Evolutionary conservation across 257 asterid genomes (phyloP).

Genomic region (Solanum rostratum): DNA sequence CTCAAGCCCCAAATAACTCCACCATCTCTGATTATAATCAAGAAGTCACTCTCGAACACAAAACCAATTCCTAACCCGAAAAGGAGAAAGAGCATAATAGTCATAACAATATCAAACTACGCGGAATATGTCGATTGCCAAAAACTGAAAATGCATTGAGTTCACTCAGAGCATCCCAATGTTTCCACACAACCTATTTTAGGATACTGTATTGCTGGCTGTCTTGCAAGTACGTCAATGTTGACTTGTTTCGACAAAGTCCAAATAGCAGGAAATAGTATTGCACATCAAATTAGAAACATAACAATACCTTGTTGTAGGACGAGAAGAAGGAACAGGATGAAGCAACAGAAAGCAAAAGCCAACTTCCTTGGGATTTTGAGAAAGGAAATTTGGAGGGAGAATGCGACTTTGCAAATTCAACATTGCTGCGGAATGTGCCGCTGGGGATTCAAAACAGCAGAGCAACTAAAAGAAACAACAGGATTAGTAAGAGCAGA

Average conservation of each 20-base stretch:
- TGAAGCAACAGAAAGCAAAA: conserved; percentile 48
- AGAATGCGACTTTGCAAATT: conserved; percentile 32
- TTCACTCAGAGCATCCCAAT: background rate
- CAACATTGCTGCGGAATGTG: conserved; percentile 33
- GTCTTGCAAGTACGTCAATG: background rate
- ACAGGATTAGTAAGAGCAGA: background rate
- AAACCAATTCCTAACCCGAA: background rate
- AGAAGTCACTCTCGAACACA: background rate
- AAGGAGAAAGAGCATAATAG: background rate
- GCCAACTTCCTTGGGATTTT: conserved; percentile 37
- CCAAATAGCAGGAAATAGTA: background rate
- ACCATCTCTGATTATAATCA: background rate
- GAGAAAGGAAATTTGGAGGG: conserved; percentile 36
- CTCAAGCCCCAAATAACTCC: background rate
- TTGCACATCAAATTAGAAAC: background rate
- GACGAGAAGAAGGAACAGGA: conserved; percentile 46
- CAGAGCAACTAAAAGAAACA: conserved; percentile 23
- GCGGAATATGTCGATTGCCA: background rate
- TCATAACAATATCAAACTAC: background rate
- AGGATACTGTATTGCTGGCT: background rate
- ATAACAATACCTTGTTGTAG: conserved; percentile 34
- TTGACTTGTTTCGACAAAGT: background rate
- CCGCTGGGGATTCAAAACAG: conserved; percentile 27
- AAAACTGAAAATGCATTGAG: background rate
- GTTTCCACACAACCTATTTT: background rate